phyloP scores from a whole-genome alignment of 805 yeast species.

The Yarrowia deformans region DNA sequence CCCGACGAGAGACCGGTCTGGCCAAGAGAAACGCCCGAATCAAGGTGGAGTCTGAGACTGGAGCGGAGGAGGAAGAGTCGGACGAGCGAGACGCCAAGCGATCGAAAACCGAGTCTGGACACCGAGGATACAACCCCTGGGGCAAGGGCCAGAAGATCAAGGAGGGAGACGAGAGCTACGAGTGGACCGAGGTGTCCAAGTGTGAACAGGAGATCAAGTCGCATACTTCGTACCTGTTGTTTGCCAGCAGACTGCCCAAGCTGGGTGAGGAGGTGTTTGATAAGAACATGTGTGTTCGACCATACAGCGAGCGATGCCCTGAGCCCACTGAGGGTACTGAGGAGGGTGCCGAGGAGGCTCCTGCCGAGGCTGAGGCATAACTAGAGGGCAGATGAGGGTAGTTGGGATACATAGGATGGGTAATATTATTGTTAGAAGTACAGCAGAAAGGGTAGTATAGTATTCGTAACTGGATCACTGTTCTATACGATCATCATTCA shows the following conservation, averaged over 20 bases:
- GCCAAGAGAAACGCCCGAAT: slow-evolving; percentile 47
- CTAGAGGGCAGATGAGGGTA: background rate
- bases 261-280: slow-evolving; percentile 26
- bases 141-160: slow-evolving; percentile 84
- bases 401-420: slow-evolving; percentile 10
- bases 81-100: slow-evolving; percentile 36
- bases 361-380: background rate
- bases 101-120: slow-evolving; percentile 39
- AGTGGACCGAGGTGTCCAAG: slow-evolving; percentile 86
- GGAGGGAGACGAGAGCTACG: slow-evolving; percentile 83
- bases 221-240: slow-evolving; percentile 92
- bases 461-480: no score
- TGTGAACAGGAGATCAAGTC: slow-evolving; percentile 86
- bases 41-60: slow-evolving; percentile 39
- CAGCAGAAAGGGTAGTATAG: background rate
- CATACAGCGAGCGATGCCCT: slow-evolving; percentile 15
- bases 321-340: background rate
- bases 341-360: background rate
- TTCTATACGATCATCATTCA: no score
- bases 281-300: slow-evolving; percentile 28
- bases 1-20: slow-evolving; percentile 64
- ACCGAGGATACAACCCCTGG: slow-evolving; percentile 80
- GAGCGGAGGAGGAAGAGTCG: slow-evolving; percentile 39
- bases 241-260: slow-evolving; percentile 60
- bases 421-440: slow-evolving; percentile 5